A percentile compares a stretch with the other conserved stretches of the same genome.
phyloP scores from a whole-genome alignment of 768 basidiomycete species.

The Rhodotorula kratochvilovae region DNA sequence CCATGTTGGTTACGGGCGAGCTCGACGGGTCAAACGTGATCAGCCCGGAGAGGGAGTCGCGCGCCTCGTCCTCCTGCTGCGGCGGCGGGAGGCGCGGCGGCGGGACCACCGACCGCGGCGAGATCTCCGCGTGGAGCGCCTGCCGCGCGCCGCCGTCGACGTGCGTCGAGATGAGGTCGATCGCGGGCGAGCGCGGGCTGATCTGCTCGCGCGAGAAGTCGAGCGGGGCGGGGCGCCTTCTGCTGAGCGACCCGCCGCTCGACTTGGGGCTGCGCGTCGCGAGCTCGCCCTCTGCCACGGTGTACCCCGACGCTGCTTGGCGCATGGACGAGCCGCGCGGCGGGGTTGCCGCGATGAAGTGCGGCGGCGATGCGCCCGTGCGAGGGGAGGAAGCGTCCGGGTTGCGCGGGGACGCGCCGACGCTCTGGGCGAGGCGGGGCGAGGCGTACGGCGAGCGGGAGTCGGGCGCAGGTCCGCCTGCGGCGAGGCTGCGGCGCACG shows the following conservation, averaged over 20 bases:
- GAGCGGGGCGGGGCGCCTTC: constrained; percentile 28
- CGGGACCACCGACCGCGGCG: background rate
- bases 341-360: background rate
- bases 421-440: background rate
- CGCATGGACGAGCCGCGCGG: background rate
- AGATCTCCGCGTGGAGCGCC: background rate
- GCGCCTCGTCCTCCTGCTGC: background rate
- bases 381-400: background rate
- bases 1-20: constrained; percentile 17
- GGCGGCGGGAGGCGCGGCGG: background rate
- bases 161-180: background rate
- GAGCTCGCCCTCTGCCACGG: background rate
- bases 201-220: constrained; percentile 9
- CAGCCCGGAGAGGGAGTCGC: constrained; percentile 19
- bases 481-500: background rate
- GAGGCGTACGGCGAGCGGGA: background rate
- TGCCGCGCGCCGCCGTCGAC: background rate
- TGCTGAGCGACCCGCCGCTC: constrained; percentile 3
- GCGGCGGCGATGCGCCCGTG: background rate
- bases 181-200: background rate
- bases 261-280: background rate
- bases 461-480: background rate
- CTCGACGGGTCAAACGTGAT: constrained; percentile 6
- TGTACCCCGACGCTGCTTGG: no score
- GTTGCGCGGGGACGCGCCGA: background rate